phyloP scores from a whole-genome alignment of 441 rosid genomes.

The Biscutella laevigata region DNA sequence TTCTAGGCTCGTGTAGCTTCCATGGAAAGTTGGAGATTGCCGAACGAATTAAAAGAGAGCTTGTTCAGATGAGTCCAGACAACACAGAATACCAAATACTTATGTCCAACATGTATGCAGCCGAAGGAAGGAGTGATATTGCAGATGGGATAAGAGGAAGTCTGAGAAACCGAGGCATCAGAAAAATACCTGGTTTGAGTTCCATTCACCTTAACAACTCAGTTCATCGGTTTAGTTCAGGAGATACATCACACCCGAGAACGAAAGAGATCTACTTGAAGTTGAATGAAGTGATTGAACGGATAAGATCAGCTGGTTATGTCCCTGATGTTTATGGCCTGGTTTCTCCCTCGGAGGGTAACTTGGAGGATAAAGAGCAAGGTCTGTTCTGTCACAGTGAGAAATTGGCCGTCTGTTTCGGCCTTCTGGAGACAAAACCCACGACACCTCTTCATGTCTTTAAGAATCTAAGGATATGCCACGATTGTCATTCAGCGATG shows the following conservation, averaged over 20 bases:
- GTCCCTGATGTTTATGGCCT: conserved; percentile 36
- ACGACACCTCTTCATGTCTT: conserved; percentile 42
- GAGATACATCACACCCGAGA: conserved; percentile 57
- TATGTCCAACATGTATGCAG: conserved; percentile 58
- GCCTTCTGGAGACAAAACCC: conserved; percentile 52
- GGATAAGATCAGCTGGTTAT: conserved; percentile 54
- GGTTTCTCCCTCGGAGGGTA: conserved; percentile 31
- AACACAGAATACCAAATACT: conserved; percentile 53
- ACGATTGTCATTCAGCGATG: conserved; percentile 70
- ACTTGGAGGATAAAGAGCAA: conserved; percentile 63
- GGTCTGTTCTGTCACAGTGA: conserved; percentile 67
- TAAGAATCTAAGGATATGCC: conserved; percentile 73
- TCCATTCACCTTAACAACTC: conserved; percentile 46
- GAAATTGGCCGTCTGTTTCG: conserved; percentile 72
- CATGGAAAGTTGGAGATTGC: conserved; percentile 53
- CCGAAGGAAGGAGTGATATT: conserved; percentile 45
- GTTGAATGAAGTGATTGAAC: conserved; percentile 48
- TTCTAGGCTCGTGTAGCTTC: conserved; percentile 61
- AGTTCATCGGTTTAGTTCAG: conserved; percentile 59
- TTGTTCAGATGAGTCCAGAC: conserved; percentile 43
- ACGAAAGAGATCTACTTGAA: conserved; percentile 40
- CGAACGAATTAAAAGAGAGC: conserved; percentile 37
- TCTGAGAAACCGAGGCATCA: conserved; percentile 42
- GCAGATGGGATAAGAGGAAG: conserved; percentile 43
- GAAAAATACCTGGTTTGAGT: conserved; percentile 71